A percentile compares a stretch with the other conserved stretches of the same genome.
Evolutionary conservation across 306 rosid species (phyloP).

Genomic region (Castanea crenata): DNA sequence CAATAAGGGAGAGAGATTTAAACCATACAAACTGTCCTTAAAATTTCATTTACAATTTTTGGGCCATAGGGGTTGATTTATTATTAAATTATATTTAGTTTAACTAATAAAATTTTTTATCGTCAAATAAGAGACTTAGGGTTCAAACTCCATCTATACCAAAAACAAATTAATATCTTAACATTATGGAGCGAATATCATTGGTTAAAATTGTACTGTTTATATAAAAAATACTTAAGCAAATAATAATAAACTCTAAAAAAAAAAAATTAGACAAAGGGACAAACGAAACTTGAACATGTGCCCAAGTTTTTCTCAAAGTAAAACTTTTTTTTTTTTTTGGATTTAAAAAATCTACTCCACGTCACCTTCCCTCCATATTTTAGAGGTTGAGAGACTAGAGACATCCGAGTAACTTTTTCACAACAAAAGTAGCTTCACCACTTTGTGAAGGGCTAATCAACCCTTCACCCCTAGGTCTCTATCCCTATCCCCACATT

Average conservation of each 20-base stretch:
- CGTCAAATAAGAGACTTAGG: too few relatives aligned
- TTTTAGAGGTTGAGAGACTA: not conserved
- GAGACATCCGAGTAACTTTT: conserved; percentile 31
- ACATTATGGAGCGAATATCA: too few relatives aligned
- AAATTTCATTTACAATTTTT: too few relatives aligned
- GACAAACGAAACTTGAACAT: not conserved
- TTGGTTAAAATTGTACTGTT: too few relatives aligned
- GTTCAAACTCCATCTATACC: too few relatives aligned
- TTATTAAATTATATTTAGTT: too few relatives aligned
- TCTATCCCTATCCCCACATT: not conserved
- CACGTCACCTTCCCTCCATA: not conserved
- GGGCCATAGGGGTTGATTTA: too few relatives aligned
- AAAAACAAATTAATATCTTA: too few relatives aligned
- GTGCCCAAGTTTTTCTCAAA: not conserved
- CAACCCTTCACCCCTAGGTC: not conserved
- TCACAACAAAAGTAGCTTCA: conserved; percentile 35
- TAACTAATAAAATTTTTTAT: too few relatives aligned
- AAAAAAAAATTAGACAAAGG: not conserved
- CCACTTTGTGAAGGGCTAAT: conserved; percentile 26
- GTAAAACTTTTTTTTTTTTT: not conserved
- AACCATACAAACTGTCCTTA: too few relatives aligned
- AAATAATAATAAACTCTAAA: not conserved
- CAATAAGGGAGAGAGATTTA: too few relatives aligned
- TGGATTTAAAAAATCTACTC: not conserved
- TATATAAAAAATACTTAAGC: too few relatives aligned